phyloP scores from a whole-genome alignment of 2,329 filamentous ascomycete genomes.

The Diplodia mutila region DNA sequence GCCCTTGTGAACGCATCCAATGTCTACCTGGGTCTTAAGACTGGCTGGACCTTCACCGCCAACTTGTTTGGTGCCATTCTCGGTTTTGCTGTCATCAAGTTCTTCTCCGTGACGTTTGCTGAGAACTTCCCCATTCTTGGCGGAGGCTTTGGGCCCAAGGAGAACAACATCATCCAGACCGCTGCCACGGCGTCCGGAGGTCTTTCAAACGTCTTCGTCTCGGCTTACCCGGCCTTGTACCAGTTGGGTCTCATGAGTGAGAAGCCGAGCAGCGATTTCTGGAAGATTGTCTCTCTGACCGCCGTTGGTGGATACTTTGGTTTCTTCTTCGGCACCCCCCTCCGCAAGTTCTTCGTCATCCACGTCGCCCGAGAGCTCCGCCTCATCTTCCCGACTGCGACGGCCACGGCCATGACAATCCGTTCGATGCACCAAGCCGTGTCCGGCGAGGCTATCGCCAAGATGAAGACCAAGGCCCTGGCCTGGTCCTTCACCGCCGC shows the following conservation, averaged over 20 bases:
- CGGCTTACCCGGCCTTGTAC: constrained; percentile 64
- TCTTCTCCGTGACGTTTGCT: constrained; percentile 55
- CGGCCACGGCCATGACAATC: constrained; percentile 65
- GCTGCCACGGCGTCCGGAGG: constrained; percentile 63
- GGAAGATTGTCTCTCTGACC: constrained; percentile 62
- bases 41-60: constrained; percentile 50
- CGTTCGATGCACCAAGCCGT: constrained; percentile 64
- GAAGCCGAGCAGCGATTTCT: constrained; percentile 59
- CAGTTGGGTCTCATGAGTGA: constrained; percentile 56
- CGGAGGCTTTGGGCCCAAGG: constrained; percentile 61
- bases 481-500: constrained; percentile 56
- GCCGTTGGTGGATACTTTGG: constrained; percentile 67
- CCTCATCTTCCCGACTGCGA: constrained; percentile 63
- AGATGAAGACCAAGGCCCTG: constrained; percentile 62
- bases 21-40: constrained; percentile 58
- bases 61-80: constrained; percentile 54
- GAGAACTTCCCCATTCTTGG: constrained; percentile 57
- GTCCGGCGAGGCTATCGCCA: constrained; percentile 56
- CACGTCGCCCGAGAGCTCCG: constrained; percentile 64
- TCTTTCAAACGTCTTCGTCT: constrained; percentile 61
- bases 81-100: constrained; percentile 62
- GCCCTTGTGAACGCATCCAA: constrained; percentile 66
- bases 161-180: constrained; percentile 66
- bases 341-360: constrained; percentile 71
- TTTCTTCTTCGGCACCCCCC: constrained; percentile 55